phyloP scores from a whole-genome alignment of 441 rosid genomes.

The Macaranga tanarius region DNA sequence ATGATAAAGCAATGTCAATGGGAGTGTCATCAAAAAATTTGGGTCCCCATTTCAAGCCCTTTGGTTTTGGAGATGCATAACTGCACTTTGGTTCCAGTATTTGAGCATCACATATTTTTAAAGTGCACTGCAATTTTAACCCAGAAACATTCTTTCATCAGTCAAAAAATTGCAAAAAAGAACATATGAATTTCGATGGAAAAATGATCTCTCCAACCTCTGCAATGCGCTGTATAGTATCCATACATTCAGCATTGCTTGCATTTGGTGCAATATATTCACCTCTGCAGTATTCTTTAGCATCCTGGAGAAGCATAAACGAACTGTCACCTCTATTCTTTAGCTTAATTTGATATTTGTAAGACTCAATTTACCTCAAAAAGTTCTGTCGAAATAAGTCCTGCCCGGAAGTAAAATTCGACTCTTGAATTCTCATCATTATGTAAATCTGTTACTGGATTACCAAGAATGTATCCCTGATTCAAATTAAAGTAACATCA shows the following conservation, averaged over 20 bases:
- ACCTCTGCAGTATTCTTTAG: constrained; percentile 14
- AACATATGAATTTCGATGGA: background rate
- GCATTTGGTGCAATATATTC: constrained; percentile 17
- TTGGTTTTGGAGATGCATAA: constrained; percentile 18
- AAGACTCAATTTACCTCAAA: constrained; percentile 5
- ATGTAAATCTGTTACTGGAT: constrained; percentile 19
- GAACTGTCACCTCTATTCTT: background rate
- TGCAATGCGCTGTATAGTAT: constrained; percentile 14
- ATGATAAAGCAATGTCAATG: constrained; percentile 6
- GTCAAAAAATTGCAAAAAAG: background rate
- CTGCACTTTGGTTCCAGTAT: constrained; percentile 24
- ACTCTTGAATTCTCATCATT: constrained; percentile 19
- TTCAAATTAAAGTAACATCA: background rate
- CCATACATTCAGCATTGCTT: constrained; percentile 15
- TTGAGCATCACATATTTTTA: constrained; percentile 9
- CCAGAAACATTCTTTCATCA: background rate
- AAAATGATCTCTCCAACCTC: constrained; percentile 8
- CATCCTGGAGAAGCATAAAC: constrained; percentile 9
- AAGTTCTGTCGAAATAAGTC: constrained; percentile 12
- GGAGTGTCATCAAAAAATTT: constrained; percentile 16
- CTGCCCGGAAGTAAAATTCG: constrained; percentile 13
- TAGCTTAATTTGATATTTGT: background rate
- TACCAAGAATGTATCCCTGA: constrained; percentile 19
- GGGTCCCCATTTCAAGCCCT: constrained; percentile 18
- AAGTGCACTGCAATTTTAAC: constrained; percentile 15